These are phyloP conservation scores for Conoideocrella luteorostrata DNA, from an alignment of 2,329 filamentous ascomycete genomes.

Conservation along the genomic window DNA sequence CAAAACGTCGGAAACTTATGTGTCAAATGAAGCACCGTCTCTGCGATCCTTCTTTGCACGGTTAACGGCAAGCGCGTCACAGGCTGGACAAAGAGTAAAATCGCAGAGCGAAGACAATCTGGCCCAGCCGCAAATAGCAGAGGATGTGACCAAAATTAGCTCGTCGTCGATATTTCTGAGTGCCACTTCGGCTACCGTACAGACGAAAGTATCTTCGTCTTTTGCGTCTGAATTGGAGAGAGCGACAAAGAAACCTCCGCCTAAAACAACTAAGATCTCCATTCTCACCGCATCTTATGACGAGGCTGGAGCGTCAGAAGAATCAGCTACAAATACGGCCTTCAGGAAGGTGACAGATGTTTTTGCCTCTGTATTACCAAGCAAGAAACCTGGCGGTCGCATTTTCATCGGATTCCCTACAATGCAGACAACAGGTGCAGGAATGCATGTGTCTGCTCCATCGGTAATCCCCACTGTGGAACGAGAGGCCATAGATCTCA, in stretches of 20 bases:
- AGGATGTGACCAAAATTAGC: slow-evolving; percentile 65
- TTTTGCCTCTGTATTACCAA: slow-evolving; percentile 84
- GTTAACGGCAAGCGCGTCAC: slow-evolving; percentile 54
- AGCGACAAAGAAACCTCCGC: slow-evolving; percentile 94
- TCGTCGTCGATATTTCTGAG: slow-evolving; percentile 81
- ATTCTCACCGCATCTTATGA: slow-evolving; percentile 90
- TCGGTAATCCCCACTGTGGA: slow-evolving; percentile 97
- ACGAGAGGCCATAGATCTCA: slow-evolving; percentile 91
- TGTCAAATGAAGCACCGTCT: slow-evolving; percentile 47
- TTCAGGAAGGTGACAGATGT: slow-evolving; percentile 63
- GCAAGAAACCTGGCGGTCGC: slow-evolving; percentile 71
- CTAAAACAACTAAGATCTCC: slow-evolving; percentile 77
- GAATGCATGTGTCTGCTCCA: slow-evolving; percentile 90
- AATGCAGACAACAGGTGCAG: slow-evolving; percentile 89
- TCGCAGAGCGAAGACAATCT: slow-evolving; percentile 56
- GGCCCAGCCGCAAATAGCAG: slow-evolving; percentile 54
- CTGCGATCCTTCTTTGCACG: slow-evolving; percentile 75
- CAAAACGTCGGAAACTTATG: slow-evolving; percentile 44
- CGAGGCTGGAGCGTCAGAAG: slow-evolving; percentile 62
- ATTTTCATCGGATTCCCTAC: slow-evolving; percentile 98
- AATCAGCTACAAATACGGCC: slow-evolving; percentile 33
- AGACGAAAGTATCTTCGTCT: slow-evolving; percentile 63
- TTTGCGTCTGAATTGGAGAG: slow-evolving; percentile 85
- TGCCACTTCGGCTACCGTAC: slow-evolving; percentile 76
- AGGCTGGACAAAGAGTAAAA: slow-evolving; percentile 45